Conservation (phyloP, 129 eudicot genomes). For the Smallanthus sonchifolius region DNA sequence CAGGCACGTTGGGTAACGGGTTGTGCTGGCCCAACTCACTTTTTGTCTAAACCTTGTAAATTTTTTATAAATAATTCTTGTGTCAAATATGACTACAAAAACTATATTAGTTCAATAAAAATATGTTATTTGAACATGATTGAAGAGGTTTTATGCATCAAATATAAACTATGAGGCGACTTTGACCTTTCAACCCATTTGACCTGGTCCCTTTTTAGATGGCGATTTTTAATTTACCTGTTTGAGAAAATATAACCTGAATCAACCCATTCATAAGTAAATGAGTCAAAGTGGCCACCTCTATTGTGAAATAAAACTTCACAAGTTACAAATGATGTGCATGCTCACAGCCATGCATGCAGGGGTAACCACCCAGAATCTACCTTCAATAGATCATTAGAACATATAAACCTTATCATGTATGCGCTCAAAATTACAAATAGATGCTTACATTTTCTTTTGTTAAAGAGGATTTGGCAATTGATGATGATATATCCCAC, state of each 20-base stretch:
- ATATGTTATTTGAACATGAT: too few species aligned
- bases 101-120: neutral
- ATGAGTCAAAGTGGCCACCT: neutral
- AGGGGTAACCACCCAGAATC: neutral
- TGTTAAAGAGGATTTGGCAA: slow-evolving; percentile 56
- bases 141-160: too few species aligned
- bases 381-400: neutral
- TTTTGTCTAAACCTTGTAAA: too few species aligned
- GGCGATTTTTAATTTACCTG: too few species aligned
- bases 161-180: too few species aligned
- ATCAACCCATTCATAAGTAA: neutral
- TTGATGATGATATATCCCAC: slow-evolving; percentile 64
- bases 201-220: too few species aligned
- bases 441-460: slow-evolving; percentile 52
- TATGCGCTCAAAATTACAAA: neutral
- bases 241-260: neutral
- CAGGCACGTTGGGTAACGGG: neutral
- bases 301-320: too few species aligned
- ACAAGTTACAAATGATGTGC: too few species aligned
- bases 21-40: neutral
- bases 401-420: neutral
- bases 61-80: too few species aligned
- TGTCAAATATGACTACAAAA: too few species aligned
- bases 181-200: too few species aligned
- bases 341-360: too few species aligned